Evolutionary conservation across 306 rosid species (phyloP), one percentile per base, ranked within the genome.

Genomic region (Echinosophora koreensis): DNA sequence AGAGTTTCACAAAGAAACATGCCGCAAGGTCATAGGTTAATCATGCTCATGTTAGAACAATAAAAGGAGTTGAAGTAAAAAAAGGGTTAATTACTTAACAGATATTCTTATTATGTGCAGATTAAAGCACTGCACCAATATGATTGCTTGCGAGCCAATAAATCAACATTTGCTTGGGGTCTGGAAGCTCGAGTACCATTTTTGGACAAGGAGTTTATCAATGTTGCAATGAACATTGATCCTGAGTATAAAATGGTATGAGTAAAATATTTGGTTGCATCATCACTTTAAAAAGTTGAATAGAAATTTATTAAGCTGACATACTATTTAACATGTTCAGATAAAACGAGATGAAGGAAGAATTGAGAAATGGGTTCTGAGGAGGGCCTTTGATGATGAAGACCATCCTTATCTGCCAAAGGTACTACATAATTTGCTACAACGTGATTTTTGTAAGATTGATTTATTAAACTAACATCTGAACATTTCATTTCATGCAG

Each of bases 151-250:
- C 66, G 99, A 83, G 99, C 99, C 6, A 96, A 96, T 82, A 96
- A 96, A 73, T 74, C 99, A 13, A 89, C 97, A 18, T 92, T 87
- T 73, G 99, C 99, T 14, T 92, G 99, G 99, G 99, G 99, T 4
- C 59, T 96, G 64, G 99, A 96, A 87, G 98, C 97, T 6, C 73
- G 98, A 37, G 99, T 96, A 58, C 99, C 99, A 3, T 96, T 96
- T 80, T 76, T 96, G 59, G 99, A 96, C 82, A 96, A 96, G 71
- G 91, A 81, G 15, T 96, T 92, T 56, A 89, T 96, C 55, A 69
- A 81, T 74, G 87, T 81, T 63, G 98, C 99, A 34, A 96, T 96
- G 99, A 83, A 41, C 50, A 92, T 96, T 81, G 98, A 96, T 69
- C 99, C 98, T 0, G 87, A 85, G 87, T 22, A 47, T 74, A 96